Evolutionary conservation across 75 land plant genomes (phyloP), one percentile per base, ranked within the genome.

Genomic region (Cupressus sempervirens): DNA sequence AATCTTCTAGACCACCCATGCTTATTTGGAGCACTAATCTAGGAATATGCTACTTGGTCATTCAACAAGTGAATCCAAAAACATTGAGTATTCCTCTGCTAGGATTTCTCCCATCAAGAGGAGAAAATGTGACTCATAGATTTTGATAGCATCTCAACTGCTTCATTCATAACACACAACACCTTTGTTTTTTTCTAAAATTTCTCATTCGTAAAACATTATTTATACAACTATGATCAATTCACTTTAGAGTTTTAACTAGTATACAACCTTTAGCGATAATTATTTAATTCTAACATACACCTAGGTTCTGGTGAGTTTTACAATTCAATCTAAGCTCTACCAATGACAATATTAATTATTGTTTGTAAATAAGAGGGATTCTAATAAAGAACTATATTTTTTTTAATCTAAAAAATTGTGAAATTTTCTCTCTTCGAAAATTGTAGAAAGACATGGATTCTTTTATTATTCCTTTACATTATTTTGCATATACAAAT

Each of bases 41-140:
- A 93, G 65, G 96, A 94, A 88, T 94, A 94, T 83, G 94, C 96
- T 14, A 90, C 90, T 75, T 91, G 96, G 7, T 92, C 96, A 14
- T 36, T 87, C 16, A 91, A 83, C 32, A 80, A 90, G 34, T 93
- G 40, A 75, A 34, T 34, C 76, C 29, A 3, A 54, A 20, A 54
- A 54, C n/a, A 54, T 15, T 58, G 26, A 58, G 23, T 20, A 58
- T 58, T 58, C 65, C 7, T 18, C 6, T 58, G 26, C 65, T 58
- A 26, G n/a, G 65, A 3, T 58, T 58, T 58, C 26, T 58, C 23
- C 65, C 65, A 58, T 58, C 4, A 20, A 58, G n/a, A n/a, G 65
- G 5, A 58, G 65, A 20, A 58, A 58, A 23, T 58, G 26, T 4
- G 26, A 58, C 23, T 58, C 23, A 20, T 20, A 58, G 65, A 58